Base-by-base conservation (phyloP, 2,329 filamentous ascomycete species). In the Venturia pyrina region DNA sequence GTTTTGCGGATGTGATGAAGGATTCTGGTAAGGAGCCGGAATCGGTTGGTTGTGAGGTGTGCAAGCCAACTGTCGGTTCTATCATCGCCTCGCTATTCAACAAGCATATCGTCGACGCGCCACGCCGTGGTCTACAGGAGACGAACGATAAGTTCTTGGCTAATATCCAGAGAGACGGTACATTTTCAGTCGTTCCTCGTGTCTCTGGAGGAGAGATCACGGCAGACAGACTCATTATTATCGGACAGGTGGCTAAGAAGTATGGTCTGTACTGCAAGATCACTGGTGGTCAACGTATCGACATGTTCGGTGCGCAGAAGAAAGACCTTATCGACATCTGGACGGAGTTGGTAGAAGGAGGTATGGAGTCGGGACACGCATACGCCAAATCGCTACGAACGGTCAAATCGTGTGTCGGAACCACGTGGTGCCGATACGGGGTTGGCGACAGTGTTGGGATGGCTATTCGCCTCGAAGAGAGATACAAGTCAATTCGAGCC, bases 151-250 rank as follows among this genome's bases (percentile, higher is more conserved):
- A 88, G 57, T 96, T 90, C 75, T 79, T 96, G 62, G 92, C 87
- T 63, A 96, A 96, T 74, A 95, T 96, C 65, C 92, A 96, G 75
- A 85, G 92, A 46, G 92, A 96, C 75, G 92, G 92, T 50, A 96
- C 91, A 0, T 96, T 92, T 76, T 93, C 89, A 0, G 91, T 96
- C 13, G 84, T 96, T 0, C 92, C 92, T 2, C 87, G 92, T 57
- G 86, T 96, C 0, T 83, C 90, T 1, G 92, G 85, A 59, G 92
- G 92, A 67, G 92, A 96, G 76, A 95, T 96, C 72, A 95, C 90
- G 0, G 87, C 92, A 0, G 89, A 95, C 62, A 92, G 90, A 74
- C 83, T 96, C 63, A 89, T 96, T 60, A 84, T 87, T 66, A 92
- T 96, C 67, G 92, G 91, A 0, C 85, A 87, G 65, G 90, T 96